Evolutionary conservation across 2,329 filamentous ascomycete species (phyloP).

Genomic region (Aspergillus ochraceus): DNA sequence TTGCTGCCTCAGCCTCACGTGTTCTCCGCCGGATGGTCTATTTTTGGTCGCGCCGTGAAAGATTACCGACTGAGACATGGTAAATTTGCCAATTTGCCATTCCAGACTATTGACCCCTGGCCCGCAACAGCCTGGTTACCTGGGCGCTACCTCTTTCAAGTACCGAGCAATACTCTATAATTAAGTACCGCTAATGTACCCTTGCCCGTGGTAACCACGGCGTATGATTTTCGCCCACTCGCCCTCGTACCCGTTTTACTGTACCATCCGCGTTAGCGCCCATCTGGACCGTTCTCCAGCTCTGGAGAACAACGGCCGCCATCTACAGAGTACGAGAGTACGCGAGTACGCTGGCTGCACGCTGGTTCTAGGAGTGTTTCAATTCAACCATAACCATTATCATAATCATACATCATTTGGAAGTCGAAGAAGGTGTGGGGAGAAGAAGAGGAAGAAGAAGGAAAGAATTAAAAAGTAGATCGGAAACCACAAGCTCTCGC

Average conservation of each 20-base stretch:
- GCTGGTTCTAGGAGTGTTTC: too few species aligned
- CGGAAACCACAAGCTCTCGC: too few species aligned
- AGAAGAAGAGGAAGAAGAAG: background rate
- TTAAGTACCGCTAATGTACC: background rate
- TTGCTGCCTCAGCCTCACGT: slow-evolving; percentile 22
- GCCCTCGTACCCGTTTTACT: background rate
- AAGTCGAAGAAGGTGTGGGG: too few species aligned
- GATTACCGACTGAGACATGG: slow-evolving; percentile 11
- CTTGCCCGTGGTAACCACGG: too few species aligned
- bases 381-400: background rate
- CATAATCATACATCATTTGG: background rate
- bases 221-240: too few species aligned
- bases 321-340: too few species aligned
- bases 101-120: background rate
- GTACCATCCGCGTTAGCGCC: background rate
- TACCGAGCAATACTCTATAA: background rate
- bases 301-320: background rate
- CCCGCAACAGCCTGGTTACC: background rate
- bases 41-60: slow-evolving; percentile 21
- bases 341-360: too few species aligned
- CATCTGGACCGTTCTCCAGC: background rate
- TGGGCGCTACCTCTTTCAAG: background rate
- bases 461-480: background rate
- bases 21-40: slow-evolving; percentile 15
- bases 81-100: background rate